phyloP scores from a whole-genome alignment of 2,329 filamentous ascomycete genomes.

The Alternaria sp. region DNA sequence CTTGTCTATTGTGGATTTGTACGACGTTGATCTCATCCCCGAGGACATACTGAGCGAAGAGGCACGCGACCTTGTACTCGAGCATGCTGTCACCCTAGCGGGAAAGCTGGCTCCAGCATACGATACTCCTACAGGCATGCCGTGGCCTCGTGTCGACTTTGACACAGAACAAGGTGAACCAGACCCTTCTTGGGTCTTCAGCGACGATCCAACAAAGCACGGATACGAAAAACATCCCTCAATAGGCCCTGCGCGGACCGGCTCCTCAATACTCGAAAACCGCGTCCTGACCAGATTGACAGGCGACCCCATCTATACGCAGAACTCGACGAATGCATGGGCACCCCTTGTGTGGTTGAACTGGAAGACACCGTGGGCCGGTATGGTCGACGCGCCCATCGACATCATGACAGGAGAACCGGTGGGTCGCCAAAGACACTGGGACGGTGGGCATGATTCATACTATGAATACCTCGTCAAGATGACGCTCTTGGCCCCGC shows the following conservation, averaged over 20 bases:
- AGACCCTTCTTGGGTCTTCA: slow-evolving; percentile 41
- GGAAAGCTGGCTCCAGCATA: slow-evolving; percentile 52
- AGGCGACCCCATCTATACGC: slow-evolving; percentile 51
- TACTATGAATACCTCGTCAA: slow-evolving; percentile 57
- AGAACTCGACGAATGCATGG: slow-evolving; percentile 56
- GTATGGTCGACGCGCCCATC: slow-evolving; percentile 55
- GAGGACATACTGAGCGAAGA: slow-evolving; percentile 41
- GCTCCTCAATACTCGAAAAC: slow-evolving; percentile 57
- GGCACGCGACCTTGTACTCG: slow-evolving; percentile 47
- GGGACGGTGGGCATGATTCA: slow-evolving; percentile 57
- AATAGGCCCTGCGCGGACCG: slow-evolving; percentile 54
- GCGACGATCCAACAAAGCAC: slow-evolving; percentile 41
- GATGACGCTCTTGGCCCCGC: slow-evolving; percentile 50
- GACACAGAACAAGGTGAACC: slow-evolving; percentile 44
- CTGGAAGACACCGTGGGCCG: slow-evolving; percentile 51
- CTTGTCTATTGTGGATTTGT: slow-evolving; percentile 53
- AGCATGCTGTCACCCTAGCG: slow-evolving; percentile 51
- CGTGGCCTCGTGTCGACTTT: slow-evolving; percentile 58
- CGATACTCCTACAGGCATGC: slow-evolving; percentile 54
- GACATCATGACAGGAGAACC: slow-evolving; percentile 56
- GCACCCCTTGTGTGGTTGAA: slow-evolving; percentile 57
- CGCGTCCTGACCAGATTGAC: slow-evolving; percentile 54
- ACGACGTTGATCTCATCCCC: slow-evolving; percentile 54
- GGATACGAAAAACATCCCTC: slow-evolving; percentile 49
- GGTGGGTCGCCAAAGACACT: slow-evolving; percentile 51